Percentiles rank a stretch among this genome's conserved stretches.
phyloP scores from a whole-genome alignment of 257 asterid species.

The Solanum bukasovii region DNA sequence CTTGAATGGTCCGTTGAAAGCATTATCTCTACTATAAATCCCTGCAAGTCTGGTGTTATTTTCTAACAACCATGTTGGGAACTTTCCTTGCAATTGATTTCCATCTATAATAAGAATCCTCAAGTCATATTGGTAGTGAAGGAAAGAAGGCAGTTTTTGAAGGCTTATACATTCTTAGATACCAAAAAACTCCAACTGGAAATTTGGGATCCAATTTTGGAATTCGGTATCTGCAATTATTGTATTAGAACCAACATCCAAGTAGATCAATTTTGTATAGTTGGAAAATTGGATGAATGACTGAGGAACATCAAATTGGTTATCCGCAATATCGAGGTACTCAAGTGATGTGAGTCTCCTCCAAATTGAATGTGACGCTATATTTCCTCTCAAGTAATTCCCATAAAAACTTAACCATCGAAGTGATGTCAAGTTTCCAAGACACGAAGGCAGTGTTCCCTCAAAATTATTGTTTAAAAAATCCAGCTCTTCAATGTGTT shows the following conservation, averaged over 20 bases:
- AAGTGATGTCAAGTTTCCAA: slow-evolving; percentile 3
- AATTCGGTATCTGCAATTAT: neutral
- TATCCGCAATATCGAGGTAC: too few relatives aligned
- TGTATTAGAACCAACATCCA: neutral
- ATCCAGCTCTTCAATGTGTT: neutral
- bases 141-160: too few relatives aligned
- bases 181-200: neutral
- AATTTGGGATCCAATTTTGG: neutral
- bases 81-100: too few relatives aligned
- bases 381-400: neutral
- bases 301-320: too few relatives aligned
- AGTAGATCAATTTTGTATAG: too few relatives aligned
- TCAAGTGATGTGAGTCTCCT: too few relatives aligned
- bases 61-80: too few relatives aligned
- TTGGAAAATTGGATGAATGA: too few relatives aligned
- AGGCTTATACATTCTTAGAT: neutral
- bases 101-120: too few relatives aligned
- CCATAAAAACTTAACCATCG: neutral
- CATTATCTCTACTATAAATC: too few relatives aligned
- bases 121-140: too few relatives aligned
- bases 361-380: neutral
- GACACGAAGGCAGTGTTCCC: neutral
- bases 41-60: too few relatives aligned
- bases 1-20: neutral
- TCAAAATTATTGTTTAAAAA: accelerated